Evolutionary conservation across 306 rosid genomes (phyloP).

Genomic region (Cucumis melo): DNA sequence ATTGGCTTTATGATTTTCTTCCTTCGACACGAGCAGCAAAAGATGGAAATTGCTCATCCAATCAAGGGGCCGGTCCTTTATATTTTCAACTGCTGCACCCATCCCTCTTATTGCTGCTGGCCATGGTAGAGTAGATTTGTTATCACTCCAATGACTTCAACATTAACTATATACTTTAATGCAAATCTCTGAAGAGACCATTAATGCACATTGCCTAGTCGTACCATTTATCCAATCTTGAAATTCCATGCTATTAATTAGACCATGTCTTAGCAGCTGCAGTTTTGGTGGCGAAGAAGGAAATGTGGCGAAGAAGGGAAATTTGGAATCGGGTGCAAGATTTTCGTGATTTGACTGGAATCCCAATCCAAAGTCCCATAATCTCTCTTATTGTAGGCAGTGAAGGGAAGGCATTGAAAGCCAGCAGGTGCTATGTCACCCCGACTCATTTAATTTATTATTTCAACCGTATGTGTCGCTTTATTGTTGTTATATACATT

Average conservation of each 20-base stretch:
- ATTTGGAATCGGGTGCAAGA: conserved; percentile 69
- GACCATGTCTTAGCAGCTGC: conserved; percentile 52
- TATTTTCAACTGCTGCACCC: conserved; percentile 77
- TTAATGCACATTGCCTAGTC: not conserved
- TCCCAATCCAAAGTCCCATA: conserved; percentile 71
- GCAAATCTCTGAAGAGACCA: not conserved
- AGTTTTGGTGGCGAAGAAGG: conserved; percentile 56
- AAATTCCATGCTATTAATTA: not conserved
- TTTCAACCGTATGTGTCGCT: not conserved
- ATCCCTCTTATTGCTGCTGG: conserved; percentile 82
- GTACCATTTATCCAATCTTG: not conserved
- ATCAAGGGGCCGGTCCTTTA: conserved; percentile 88
- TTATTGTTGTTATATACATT: not conserved
- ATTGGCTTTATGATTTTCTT: conserved; percentile 6
- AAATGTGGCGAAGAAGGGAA: conserved; percentile 73
- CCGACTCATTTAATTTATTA: not conserved
- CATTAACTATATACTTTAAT: not conserved
- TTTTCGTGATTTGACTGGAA: conserved; percentile 65
- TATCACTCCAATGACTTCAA: not conserved
- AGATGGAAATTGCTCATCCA: conserved; percentile 80
- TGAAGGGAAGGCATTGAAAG: conserved; percentile 76
- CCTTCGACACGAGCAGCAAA: conserved; percentile 39
- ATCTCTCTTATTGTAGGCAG: conserved; percentile 79
- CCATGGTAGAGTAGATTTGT: conserved; percentile 36
- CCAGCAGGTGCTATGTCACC: conserved; percentile 45